Base-by-base conservation (phyloP, 148 eudicot species). In the Diospyros lotus region DNA sequence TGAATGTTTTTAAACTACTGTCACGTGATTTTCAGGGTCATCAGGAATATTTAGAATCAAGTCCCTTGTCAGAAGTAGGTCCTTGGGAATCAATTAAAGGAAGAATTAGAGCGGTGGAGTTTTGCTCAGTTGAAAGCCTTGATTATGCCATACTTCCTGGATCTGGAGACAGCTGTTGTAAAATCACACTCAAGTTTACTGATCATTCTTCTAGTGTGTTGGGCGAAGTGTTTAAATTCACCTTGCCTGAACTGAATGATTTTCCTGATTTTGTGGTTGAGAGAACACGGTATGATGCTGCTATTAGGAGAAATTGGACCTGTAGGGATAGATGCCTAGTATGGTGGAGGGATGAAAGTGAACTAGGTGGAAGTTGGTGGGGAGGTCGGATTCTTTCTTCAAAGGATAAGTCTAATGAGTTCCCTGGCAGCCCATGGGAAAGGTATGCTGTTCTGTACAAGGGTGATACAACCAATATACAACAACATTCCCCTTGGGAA, bases 371-470 rank as follows among this genome's bases (percentile, higher is more conserved):
- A 56, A 80, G 75, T 64, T 95, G 94, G 97, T 95, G 94, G 94
- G 87, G 84, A 40, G 96, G 98, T 76, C 69, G 76, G 51, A 82
- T 95, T 63, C 45, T 75, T 52, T 81, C 83, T 69, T 73, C 84
- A 14, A 78, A 79, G 65, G 88, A 90, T 46, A 87, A 85, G 66
- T 87, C 87, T 59, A 46, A 2, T 44, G 88, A 87, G 5, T 95
- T 84, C 80, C 97, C 94, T 15, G 89, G 85, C 68, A 95, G 98
- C 79, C 98, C 97, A 60, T 95, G 98, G 98, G 96, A 92, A 77
- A 89, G 90, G 77, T 90, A 74, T 80, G 68, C 15, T 14, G 80
- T 95, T 38, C 79, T 74, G 68, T 94, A 94, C 80, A 77, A 84
- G 67, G 73, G 75, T 15, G 96, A 89, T 76, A 66, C 84, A 2